Conservation (phyloP, 768 basidiomycete genomes). For the Boletus sp. region DNA sequence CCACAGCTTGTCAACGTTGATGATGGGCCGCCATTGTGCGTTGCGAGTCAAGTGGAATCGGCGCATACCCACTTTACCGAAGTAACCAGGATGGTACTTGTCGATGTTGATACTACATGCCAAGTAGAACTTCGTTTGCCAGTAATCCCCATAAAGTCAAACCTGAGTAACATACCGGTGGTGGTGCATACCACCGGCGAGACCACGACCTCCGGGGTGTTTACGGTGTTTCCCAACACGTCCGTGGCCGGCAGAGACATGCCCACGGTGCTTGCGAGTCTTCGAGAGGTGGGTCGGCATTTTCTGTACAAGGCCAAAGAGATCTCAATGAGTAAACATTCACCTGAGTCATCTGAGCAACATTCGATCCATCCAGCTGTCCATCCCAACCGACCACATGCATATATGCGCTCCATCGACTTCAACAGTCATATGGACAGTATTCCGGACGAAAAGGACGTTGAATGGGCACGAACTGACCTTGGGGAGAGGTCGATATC, state of each 20-base stretch:
- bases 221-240: slow-evolving; percentile 99
- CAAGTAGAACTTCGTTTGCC: background rate
- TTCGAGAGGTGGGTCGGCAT: slow-evolving; percentile 98
- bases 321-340: slow-evolving; percentile 17
- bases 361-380: slow-evolving; percentile 50
- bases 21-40: slow-evolving; percentile 85
- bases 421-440: slow-evolving; percentile 5
- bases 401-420: slow-evolving; percentile 17
- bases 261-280: slow-evolving; percentile 98
- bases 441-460: slow-evolving; percentile 15
- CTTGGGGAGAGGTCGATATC: slow-evolving; percentile 58
- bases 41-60: slow-evolving; percentile 95
- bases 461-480: slow-evolving; percentile 46
- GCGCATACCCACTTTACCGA: slow-evolving; percentile 99
- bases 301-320: slow-evolving; percentile 34
- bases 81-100: slow-evolving; percentile 99
- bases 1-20: slow-evolving; percentile 99
- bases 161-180: slow-evolving; percentile 67
- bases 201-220: slow-evolving; percentile 99
- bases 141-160: background rate
- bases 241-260: slow-evolving; percentile 99
- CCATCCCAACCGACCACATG: slow-evolving; percentile 29
- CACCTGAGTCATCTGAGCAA: slow-evolving; percentile 31
- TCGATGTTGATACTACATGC: slow-evolving; percentile 84
- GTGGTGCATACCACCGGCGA: slow-evolving; percentile 99